Base-by-base conservation (phyloP, 345 rosid genomes). In the Orychophragmus violaceus region DNA sequence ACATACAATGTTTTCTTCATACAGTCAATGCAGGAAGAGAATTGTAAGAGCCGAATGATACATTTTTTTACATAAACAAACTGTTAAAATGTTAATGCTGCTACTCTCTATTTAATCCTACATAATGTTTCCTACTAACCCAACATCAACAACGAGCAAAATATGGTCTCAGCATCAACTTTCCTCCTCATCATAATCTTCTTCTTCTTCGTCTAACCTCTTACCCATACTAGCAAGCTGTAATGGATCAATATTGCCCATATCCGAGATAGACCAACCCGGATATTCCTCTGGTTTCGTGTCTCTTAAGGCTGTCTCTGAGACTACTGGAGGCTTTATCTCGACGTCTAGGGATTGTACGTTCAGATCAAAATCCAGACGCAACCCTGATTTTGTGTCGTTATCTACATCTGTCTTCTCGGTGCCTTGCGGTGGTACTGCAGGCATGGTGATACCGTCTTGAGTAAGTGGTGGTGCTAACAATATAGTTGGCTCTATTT, bases 121-220 rank as follows among this genome's bases (percentile, higher is more conserved):
- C 19, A 37, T 27, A 59, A 57, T 49, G 33, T 41, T 59, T 29
- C 68, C 68, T 70, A 52, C 74, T 18, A 25, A 18, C 14, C 42
- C 53, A 54, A 39, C 70, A 17, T 52, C 41, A 13, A 8, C 21
- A 66, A 66, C 7, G 54, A 55, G 24, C 54, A 5, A n/a, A n/a
- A 44, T 25, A 18, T 13, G 32, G 8, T 45, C 58, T 55, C 30
- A 17, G 8, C 13, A 25, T 75, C 67, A 93, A 65, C 78, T 85
- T 79, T 88, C 96, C 77, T 88, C 97, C 75, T 71, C 75, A 22
- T 94, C 99, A 5, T 94, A 90, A 77, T 94, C 96, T 80, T 94
- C 98, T 8, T 90, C 94, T 0, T 89, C 98, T 75, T 94, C 96
- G 23, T 94, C 91, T 69, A 86, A 69, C 67, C 87, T 81, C 69